These are phyloP conservation scores for Macrocybe gigantea DNA, from an alignment of 768 basidiomycete species.

Conservation along the genomic window DNA sequence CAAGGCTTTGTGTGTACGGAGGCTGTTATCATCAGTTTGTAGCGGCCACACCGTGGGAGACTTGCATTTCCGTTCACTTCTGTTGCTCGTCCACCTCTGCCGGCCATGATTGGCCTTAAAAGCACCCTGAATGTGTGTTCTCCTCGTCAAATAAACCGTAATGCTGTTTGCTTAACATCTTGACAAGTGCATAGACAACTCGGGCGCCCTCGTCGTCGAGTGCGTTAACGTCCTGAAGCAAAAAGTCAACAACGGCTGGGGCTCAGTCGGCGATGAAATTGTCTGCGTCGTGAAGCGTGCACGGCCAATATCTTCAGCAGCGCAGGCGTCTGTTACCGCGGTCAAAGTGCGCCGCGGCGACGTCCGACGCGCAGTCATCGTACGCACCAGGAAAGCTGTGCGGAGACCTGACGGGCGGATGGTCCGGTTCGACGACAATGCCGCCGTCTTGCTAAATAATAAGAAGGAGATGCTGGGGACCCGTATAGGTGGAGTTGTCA, in stretches of 20 bases:
- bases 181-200: conserved; percentile 91
- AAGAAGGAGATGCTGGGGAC: conserved; percentile 96
- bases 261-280: conserved; percentile 90
- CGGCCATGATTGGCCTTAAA: conserved; percentile 89
- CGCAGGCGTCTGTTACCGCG: conserved; percentile 65
- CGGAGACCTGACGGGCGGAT: conserved; percentile 83
- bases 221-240: conserved; percentile 95
- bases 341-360: conserved; percentile 92
- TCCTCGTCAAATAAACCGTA: neutral
- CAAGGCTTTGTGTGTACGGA: too few species aligned
- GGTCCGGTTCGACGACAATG: conserved; percentile 94
- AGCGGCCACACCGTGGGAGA: conserved; percentile 14
- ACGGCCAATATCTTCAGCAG: conserved; percentile 67
- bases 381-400: conserved; percentile 85
- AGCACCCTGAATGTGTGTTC: conserved; percentile 74
- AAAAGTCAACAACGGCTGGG: conserved; percentile 95
- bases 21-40: too few species aligned
- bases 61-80: conserved; percentile 4
- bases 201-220: conserved; percentile 89
- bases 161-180: neutral
- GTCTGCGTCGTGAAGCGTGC: conserved; percentile 94
- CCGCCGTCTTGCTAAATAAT: conserved; percentile 89
- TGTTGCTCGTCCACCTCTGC: neutral
- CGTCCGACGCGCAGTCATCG: conserved; percentile 92
- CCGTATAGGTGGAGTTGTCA: conserved; percentile 90